Evolutionary conservation across 2,329 filamentous ascomycete species (phyloP).

Genomic region (Arthrobotrys pseudoclavata): DNA sequence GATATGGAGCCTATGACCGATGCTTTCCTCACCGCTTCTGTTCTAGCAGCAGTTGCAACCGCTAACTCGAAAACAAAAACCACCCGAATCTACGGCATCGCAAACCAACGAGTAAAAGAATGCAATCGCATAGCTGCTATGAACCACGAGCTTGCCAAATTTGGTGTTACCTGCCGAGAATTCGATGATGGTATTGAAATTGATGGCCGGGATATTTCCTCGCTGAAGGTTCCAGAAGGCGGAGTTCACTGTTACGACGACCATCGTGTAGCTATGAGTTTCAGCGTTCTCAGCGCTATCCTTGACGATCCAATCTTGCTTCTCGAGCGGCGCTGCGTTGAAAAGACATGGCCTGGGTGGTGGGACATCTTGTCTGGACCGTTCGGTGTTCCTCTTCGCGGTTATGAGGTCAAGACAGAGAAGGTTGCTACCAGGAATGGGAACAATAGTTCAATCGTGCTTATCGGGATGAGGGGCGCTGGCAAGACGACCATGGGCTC

Average conservation of each 20-base stretch:
- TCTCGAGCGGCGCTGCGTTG: constrained; percentile 90
- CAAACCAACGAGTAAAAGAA: constrained; percentile 97
- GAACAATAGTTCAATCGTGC: constrained; percentile 77
- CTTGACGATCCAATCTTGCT: constrained; percentile 80
- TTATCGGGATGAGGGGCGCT: constrained; percentile 97
- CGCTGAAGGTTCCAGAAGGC: constrained; percentile 72
- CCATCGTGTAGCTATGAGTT: constrained; percentile 98
- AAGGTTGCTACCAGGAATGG: constrained; percentile 46
- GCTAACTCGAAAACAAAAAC: constrained; percentile 74
- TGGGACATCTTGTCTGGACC: constrained; percentile 88
- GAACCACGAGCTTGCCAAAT: constrained; percentile 94
- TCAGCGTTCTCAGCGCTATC: constrained; percentile 85
- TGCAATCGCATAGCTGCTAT: constrained; percentile 97
- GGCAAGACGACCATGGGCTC: constrained; percentile 94
- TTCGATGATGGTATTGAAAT: constrained; percentile 94
- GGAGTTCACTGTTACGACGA: constrained; percentile 95
- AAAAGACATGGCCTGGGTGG: constrained; percentile 99
- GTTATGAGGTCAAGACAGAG: constrained; percentile 73
- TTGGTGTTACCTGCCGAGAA: constrained; percentile 86
- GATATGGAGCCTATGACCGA: constrained; percentile 99
- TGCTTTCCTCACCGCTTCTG: constrained; percentile 94
- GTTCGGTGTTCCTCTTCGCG: constrained; percentile 82
- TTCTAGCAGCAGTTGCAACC: constrained; percentile 87
- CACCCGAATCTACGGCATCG: constrained; percentile 92
- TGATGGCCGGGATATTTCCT: constrained; percentile 70